Base-by-base conservation (phyloP, 176 grass and related monocot genomes). In the Oryza nivara region DNA sequence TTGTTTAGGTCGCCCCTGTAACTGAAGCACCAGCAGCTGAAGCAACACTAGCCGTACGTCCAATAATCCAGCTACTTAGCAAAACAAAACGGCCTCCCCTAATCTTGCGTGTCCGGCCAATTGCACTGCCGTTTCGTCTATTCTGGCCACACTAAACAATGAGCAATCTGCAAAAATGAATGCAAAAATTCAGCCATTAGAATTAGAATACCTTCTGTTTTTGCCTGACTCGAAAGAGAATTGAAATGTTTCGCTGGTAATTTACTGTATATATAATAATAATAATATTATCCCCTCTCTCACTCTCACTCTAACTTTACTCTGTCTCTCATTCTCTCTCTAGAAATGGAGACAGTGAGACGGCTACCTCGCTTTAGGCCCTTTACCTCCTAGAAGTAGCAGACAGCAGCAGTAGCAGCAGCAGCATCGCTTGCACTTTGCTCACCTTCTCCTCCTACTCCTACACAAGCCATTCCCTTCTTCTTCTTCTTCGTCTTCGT, bases 311-410 rank as follows among this genome's bases (percentile, higher is more conserved):
- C 65, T 61, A 65, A 7, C 67, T 88, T 83, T 82, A 65, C 68
- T 71, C 19, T 11, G 14, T 45, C 19, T 44, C 69, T 22, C 26
- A n/a, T 9, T 30, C 67, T 77, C 44, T 78, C 41, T 40, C 67
- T 73, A 54, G 38, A 41, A 77, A 77, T 28, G 25, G 46, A 60
- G 74, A 61, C 51, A 60, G 17, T 60, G 17, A 36, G 28, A n/a
- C 28, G 73, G 3, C 73, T 52, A n/a, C 73, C n/a, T 9, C 19
- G 46, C 67, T 56, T 67, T 77, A 79, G 75, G 67, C 81, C 81
- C 25, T 80, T 68, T 84, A 67, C 47, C 77, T 76, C 88, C 82
- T 85, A 76, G 76, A 81, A 84, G 81, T 89, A 84, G 78, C 72
- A 71, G 77, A 68, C 48, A 77, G 23, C 54, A 36, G 58, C 58